phyloP scores from a whole-genome alignment of 2,329 filamentous ascomycete species.

The Aspergillus fischeri region DNA sequence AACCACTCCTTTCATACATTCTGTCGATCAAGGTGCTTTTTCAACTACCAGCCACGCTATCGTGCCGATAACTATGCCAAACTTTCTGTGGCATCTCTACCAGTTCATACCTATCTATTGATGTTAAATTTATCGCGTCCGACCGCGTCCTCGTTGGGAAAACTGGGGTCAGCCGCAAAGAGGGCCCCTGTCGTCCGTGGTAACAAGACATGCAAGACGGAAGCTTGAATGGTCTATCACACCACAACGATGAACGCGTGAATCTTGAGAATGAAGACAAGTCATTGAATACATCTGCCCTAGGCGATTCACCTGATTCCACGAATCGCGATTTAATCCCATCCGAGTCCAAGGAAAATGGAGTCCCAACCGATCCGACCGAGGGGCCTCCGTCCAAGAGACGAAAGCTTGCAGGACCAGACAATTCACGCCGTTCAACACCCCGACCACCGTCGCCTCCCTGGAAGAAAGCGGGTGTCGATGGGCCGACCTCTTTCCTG shows the following conservation, averaged over 20 bases:
- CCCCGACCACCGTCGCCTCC: slow-evolving; percentile 66
- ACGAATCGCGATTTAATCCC: slow-evolving; percentile 20
- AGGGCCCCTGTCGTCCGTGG: slow-evolving; percentile 40
- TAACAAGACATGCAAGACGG: slow-evolving; percentile 47
- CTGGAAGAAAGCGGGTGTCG: slow-evolving; percentile 81
- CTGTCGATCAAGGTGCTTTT: slow-evolving; percentile 27
- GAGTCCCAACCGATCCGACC: slow-evolving; percentile 23
- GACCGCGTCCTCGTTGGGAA: slow-evolving; percentile 40
- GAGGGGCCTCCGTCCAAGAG: slow-evolving; percentile 44
- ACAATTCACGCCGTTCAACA: slow-evolving; percentile 33
- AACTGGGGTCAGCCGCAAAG: slow-evolving; percentile 41
- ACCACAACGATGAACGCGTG: slow-evolving; percentile 35
- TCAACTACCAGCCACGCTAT: slow-evolving; percentile 36
- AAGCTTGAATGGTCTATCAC: slow-evolving; percentile 37
- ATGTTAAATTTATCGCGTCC: slow-evolving; percentile 35
- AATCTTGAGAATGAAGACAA: slow-evolving; percentile 27
- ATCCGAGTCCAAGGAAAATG: slow-evolving; percentile 27
- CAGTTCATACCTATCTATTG: slow-evolving; percentile 35
- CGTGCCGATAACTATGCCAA: slow-evolving; percentile 44
- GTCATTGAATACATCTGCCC: slow-evolving; percentile 16
- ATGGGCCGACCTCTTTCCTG: slow-evolving; percentile 82
- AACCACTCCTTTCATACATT: slow-evolving; percentile 39
- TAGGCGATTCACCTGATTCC: slow-evolving; percentile 21
- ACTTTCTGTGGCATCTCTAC: slow-evolving; percentile 33
- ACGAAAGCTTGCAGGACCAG: slow-evolving; percentile 38